Conservation (phyloP, 306 rosid species). For the Fragaria ananassa region DNA sequence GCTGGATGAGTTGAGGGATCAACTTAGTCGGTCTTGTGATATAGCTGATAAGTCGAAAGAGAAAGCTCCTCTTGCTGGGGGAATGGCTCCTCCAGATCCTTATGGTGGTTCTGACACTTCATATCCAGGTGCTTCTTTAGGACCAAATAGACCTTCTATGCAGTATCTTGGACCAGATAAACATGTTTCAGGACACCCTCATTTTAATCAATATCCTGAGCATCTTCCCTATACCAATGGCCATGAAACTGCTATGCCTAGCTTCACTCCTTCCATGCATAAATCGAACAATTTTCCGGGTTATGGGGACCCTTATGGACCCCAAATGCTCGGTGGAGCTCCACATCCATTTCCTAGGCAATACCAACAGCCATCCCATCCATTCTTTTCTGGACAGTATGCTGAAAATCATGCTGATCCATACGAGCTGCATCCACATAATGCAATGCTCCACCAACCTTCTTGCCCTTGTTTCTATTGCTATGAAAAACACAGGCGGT, state of each 20-base stretch:
- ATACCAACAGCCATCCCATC: slow-evolving; percentile 59
- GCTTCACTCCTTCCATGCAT: slow-evolving; percentile 55
- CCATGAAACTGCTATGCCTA: slow-evolving; percentile 45
- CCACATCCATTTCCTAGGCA: slow-evolving; percentile 45
- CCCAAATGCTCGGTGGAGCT: slow-evolving; percentile 49
- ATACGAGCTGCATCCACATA: slow-evolving; percentile 49
- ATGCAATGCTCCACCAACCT: slow-evolving; percentile 58
- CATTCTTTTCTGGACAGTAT: slow-evolving; percentile 62
- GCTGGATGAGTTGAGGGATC: slow-evolving; percentile 78
- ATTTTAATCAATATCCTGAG: slow-evolving; percentile 48
- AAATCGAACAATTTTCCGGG: slow-evolving; percentile 52
- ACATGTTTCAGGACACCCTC: slow-evolving; percentile 50
- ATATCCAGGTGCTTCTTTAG: slow-evolving; percentile 47
- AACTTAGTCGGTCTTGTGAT: slow-evolving; percentile 71
- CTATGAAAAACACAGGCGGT: slow-evolving; percentile 49
- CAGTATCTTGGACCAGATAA: slow-evolving; percentile 52
- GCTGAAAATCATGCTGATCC: slow-evolving; percentile 44
- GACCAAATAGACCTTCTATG: slow-evolving; percentile 44
- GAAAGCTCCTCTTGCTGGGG: slow-evolving; percentile 41
- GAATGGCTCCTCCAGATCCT: slow-evolving; percentile 56
- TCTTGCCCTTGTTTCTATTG: slow-evolving; percentile 79
- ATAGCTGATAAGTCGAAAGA: slow-evolving; percentile 53
- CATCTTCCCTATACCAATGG: slow-evolving; percentile 56
- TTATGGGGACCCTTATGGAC: slow-evolving; percentile 62
- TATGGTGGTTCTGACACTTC: slow-evolving; percentile 45